phyloP scores from a whole-genome alignment of 805 yeast genomes.

The Metschnikowia picachoensis region DNA sequence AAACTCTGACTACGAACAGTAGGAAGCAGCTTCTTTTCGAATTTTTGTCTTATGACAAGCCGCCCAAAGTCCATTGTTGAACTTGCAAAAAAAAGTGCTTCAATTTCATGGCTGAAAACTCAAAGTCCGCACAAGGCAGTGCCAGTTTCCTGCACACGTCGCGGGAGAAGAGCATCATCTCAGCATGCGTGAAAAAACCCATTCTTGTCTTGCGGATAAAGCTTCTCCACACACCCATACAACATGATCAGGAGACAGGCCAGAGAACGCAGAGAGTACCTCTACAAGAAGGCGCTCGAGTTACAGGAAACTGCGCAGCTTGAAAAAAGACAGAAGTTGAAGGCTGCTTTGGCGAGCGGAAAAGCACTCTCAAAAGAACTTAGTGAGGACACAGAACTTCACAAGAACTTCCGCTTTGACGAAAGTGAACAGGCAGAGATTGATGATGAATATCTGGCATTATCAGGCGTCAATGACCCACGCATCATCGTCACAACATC shows the following conservation, averaged over 20 bases:
- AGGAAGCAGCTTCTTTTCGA: too few species aligned
- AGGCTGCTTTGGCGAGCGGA: slow-evolving; percentile 87
- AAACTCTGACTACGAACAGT: too few species aligned
- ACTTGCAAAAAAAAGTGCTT: too few species aligned
- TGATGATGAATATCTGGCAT: slow-evolving; percentile 88
- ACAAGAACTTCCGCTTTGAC: slow-evolving; percentile 80
- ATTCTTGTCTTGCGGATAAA: too few species aligned
- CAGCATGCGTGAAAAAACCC: not conserved
- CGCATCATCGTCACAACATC: slow-evolving; percentile 90
- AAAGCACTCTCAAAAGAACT: slow-evolving; percentile 85
- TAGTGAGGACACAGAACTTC: slow-evolving; percentile 80
- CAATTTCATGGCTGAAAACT: too few species aligned
- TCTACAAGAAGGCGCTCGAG: slow-evolving; percentile 83
- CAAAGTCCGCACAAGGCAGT: too few species aligned
- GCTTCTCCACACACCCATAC: not conserved
- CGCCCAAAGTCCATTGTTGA: too few species aligned
- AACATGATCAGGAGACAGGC: slow-evolving; percentile 86
- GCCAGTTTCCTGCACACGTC: too few species aligned
- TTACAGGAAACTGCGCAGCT: slow-evolving; percentile 83
- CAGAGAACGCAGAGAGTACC: slow-evolving; percentile 91
- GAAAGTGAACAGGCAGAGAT: slow-evolving; percentile 66
- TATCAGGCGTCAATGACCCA: slow-evolving; percentile 89
- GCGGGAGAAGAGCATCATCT: not conserved
- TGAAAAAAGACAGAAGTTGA: slow-evolving; percentile 81
- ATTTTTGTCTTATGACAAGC: too few species aligned